Base-by-base conservation (phyloP, 192 early-diverging fungal species). In the Mortierella claussenii region DNA sequence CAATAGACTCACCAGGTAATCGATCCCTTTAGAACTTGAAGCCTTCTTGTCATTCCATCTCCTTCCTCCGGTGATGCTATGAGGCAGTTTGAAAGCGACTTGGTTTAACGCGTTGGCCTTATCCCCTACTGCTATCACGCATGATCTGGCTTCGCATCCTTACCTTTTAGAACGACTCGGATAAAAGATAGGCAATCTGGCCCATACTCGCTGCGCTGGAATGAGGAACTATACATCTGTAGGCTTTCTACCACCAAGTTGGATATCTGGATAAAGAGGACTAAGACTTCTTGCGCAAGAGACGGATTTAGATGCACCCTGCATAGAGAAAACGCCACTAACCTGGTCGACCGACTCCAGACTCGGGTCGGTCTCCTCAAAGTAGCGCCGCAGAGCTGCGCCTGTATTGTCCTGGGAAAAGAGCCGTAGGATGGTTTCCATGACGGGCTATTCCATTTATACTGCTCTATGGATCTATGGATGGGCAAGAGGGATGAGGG, bases 61-160 rank as follows among this genome's bases (percentile, higher is more conserved):
- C 44, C 73, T 44, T 67, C 56, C 32, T 75, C 73, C 0, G 73
- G 65, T 30, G 73, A 76, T 17, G 64, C 73, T 76, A 20, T 37
- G 10, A 34, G 31, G 28, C 31, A 32, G 5, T 10, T 8, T 28
- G 43, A 7, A 28, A 40, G 5, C 5, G 33, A 49, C 12, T 26
- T 26, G 13, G 21, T 24, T 45, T 45, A n/a, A 45, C 15, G 43
- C 13, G 4, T 45, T n/a, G 15, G 2, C 17, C 13, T 45, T 20
- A 20, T 13, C 20, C 4, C 20, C 4, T 20, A 45, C 17, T 42
- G 40, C 40, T 8, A 42, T 42, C 40, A 17, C 10, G 17, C 40
- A 11, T 8, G 17, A 42, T 42, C 8, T 42, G 17, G 17, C 8
- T 9, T 50, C 17, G n/a, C n/a, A n/a, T n/a, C 36, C 3, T 2